Conservation (phyloP, 176 grass and related monocot genomes). For the Puccinellia tenuiflora region DNA sequence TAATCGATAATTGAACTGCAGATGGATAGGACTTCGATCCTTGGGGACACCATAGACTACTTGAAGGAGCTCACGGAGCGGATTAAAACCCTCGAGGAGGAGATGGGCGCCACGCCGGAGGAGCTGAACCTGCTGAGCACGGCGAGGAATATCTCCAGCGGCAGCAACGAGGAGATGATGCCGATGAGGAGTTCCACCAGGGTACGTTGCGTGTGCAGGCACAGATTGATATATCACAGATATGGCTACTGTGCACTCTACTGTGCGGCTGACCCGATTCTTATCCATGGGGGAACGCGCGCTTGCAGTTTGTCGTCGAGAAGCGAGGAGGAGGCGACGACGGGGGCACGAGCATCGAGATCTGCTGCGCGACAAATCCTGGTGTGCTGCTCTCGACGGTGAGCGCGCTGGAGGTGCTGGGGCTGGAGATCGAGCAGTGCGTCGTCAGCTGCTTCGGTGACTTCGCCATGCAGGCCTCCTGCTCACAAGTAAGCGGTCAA, state of each 20-base stretch:
- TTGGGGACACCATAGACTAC: slow-evolving; percentile 85
- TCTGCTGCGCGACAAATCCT: slow-evolving; percentile 60
- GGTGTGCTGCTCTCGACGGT: slow-evolving; percentile 58
- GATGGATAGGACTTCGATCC: slow-evolving; percentile 85
- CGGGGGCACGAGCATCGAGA: slow-evolving; percentile 55
- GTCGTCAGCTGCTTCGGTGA: slow-evolving; percentile 76
- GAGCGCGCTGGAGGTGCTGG: slow-evolving; percentile 49
- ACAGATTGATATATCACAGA: neutral
- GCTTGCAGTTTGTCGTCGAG: slow-evolving; percentile 65
- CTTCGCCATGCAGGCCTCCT: slow-evolving; percentile 74
- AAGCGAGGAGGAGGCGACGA: slow-evolving; percentile 23
- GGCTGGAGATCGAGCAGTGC: slow-evolving; percentile 73
- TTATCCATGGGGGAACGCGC: neutral
- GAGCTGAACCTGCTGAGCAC: slow-evolving; percentile 44
- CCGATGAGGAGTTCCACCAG: slow-evolving; percentile 56
- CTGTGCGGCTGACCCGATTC: neutral
- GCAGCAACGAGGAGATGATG: slow-evolving; percentile 60
- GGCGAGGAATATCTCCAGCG: slow-evolving; percentile 21
- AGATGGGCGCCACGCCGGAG: slow-evolving; percentile 30
- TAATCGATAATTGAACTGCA: neutral
- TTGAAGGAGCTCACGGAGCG: slow-evolving; percentile 67
- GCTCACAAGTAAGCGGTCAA: slow-evolving; percentile 43
- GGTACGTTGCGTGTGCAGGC: slow-evolving; percentile 4
- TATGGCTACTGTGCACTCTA: neutral
- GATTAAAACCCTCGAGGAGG: slow-evolving; percentile 61